Base-by-base conservation (phyloP, 306 rosid genomes). In the Glycyrrhiza uralensis region DNA sequence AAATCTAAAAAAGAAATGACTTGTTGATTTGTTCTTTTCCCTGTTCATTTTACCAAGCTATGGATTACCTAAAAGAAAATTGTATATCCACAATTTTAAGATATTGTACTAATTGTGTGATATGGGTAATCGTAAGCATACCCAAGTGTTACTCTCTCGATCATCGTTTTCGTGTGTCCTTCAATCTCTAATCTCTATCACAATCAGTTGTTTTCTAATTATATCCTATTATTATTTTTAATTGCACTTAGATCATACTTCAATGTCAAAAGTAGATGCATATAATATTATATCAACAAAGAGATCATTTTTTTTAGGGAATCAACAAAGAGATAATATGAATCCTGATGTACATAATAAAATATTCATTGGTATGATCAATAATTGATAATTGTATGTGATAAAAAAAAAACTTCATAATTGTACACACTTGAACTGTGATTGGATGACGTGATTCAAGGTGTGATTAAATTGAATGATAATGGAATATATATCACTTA, bases 281-380 rank as follows among this genome's bases (percentile, higher is more conserved):
- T 20, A 52, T 35, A 69, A 20, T 56, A 39, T 39, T 15, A 56
- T 71, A 28, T 28, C 23, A 56, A 56, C 23, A n/a, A 60, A 60
- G 38, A 18, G 47, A 18, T n/a, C n/a, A n/a, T n/a, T n/a, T n/a
- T n/a, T n/a, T n/a, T n/a, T n/a, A n/a, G n/a, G 8, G 33, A 35
- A 32, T 49, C 9, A 75, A 49, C 6, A 51, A 32, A 11, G 19
- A 41, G 49, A 65, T 65, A 4, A 26, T 60, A 73, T 19, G 67
- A 74, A 59, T 67, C 71, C 39, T 68, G 29, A 8, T 35, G 71
- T 60, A 20, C 52, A 38, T 50, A n/a, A 62, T 69, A 51, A 60
- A 15, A 17, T 65, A 64, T 28, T 75, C 14, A 60, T 38, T 59
- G 26, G 32, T 24, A 39, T n/a, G n/a, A n/a, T 32, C 38, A 50